A percentile compares a stretch with the other conserved stretches of the same genome.
Evolutionary conservation across 139 green algal genomes (phyloP).

Genomic region (Chlamydomonas incerta): DNA sequence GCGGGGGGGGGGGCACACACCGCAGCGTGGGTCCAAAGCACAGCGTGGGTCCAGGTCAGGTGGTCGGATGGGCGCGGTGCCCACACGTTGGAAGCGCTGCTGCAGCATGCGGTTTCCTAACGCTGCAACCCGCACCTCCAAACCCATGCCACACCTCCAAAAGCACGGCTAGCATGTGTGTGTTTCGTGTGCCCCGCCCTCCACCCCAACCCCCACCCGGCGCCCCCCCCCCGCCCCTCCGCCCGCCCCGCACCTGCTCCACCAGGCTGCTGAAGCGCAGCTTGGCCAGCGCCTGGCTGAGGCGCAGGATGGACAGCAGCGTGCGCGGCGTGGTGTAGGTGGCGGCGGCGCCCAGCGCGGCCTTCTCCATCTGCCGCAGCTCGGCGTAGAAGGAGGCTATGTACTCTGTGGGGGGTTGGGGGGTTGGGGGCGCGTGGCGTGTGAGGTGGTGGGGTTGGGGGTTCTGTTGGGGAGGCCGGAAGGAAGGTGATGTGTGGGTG

Average conservation of each 20-base stretch:
- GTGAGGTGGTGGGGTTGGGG: neutral
- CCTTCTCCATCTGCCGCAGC: conserved; percentile 82
- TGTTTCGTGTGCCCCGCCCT: too few species aligned
- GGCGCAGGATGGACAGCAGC: conserved; percentile 94
- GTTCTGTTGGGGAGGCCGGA: neutral
- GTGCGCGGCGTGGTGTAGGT: conserved; percentile 96
- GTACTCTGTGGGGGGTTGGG: conserved; percentile 71
- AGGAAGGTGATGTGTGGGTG: neutral
- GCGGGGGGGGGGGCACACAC: neutral
- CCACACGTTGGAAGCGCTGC: too few species aligned
- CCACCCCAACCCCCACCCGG: neutral
- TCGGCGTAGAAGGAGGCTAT: conserved; percentile 90
- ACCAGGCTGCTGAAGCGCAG: conserved; percentile 80
- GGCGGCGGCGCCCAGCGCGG: conserved; percentile 56
- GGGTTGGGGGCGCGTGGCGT: neutral
- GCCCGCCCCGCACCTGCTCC: conserved; percentile 49
- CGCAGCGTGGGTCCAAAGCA: too few species aligned
- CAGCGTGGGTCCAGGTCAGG: too few species aligned
- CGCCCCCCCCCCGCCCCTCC: neutral
- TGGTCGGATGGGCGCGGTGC: too few species aligned
- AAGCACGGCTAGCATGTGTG: too few species aligned
- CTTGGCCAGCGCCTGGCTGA: conserved; percentile 89
- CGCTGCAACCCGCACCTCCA: neutral
- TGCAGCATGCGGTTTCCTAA: too few species aligned
- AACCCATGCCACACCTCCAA: neutral